These are phyloP conservation scores for Talaromyces sp. DNA, from an alignment of 2,329 filamentous ascomycete genomes.

Conservation along the genomic window DNA sequence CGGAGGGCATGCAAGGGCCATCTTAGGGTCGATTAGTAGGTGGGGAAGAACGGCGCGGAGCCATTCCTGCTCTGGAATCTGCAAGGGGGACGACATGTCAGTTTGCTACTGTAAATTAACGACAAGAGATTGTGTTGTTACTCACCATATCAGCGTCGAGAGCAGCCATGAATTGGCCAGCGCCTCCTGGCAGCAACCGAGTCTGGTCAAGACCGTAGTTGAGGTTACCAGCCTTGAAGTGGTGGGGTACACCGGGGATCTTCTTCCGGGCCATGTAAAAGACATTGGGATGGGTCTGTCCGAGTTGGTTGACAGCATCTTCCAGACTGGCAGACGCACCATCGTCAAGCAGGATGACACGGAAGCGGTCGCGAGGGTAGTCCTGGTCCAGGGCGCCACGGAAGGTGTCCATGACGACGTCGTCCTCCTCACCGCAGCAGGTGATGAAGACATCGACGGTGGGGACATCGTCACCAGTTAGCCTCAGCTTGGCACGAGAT, in stretches of 20 bases:
- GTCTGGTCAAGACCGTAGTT: slow-evolving; percentile 56
- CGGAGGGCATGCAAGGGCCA: slow-evolving; percentile 57
- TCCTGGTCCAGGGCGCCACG: slow-evolving; percentile 35
- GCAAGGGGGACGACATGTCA: slow-evolving; percentile 15
- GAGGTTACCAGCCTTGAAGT: slow-evolving; percentile 63
- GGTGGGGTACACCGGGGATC: slow-evolving; percentile 37
- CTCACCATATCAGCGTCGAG: slow-evolving; percentile 61
- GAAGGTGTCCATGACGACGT: slow-evolving; percentile 39
- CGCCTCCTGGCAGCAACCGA: slow-evolving; percentile 49
- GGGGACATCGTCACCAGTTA: slow-evolving; percentile 29
- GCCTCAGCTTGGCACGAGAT: slow-evolving; percentile 47
- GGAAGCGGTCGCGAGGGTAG: slow-evolving; percentile 35
- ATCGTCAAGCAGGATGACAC: slow-evolving; percentile 40
- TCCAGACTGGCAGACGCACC: slow-evolving; percentile 30
- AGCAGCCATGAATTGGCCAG: slow-evolving; percentile 57
- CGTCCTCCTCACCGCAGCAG: slow-evolving; percentile 41
- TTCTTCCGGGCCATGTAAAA: slow-evolving; percentile 42
- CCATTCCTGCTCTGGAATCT: slow-evolving; percentile 59
- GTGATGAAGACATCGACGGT: slow-evolving; percentile 42
- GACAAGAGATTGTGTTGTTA: not conserved
- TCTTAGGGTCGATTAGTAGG: slow-evolving; percentile 51
- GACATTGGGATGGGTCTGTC: slow-evolving; percentile 33
- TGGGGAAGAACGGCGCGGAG: slow-evolving; percentile 58
- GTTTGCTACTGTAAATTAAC: not conserved
- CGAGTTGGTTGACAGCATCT: slow-evolving; percentile 30